Evolutionary conservation across 164 flowering plant genomes (phyloP), one percentile per base, ranked within the genome.

Genomic region (Tinospora cordifolia): DNA sequence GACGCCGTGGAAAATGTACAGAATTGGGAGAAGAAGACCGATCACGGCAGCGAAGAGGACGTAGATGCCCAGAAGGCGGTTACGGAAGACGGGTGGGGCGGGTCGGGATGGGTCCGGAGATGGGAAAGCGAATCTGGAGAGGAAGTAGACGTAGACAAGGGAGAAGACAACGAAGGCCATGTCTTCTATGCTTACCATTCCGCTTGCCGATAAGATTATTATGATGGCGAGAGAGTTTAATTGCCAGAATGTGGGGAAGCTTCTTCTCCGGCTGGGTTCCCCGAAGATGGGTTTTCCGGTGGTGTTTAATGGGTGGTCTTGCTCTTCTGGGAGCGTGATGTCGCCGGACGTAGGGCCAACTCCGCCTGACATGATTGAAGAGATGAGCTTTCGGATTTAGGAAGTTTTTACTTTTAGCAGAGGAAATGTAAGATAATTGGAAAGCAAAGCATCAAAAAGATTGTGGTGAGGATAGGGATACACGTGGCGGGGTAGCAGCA

Each of bases 1-100:
- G 19, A 92, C 63, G 3, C 91, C 94, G n/a, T 85, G 81, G 17
- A 87, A 78, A 38, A 92, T 88, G 72, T 90, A 90, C 0, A 71
- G 83, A 7, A 87, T 82, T 0, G 98, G 98, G 26, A 87, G 79
- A 1, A 82, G 51, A 0, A 92, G 77, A 3, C 98, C 93, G 66
- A 88, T 70, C 2, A 88, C 1, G 9, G 86, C 93, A 0, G 70
- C 90, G 19, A 80, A 0, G 6, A 63, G 34, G 34, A 86, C 82
- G 72, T 90, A 85, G 27, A 76, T 2, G 17, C 65, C 25, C n/a
- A 90, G 78, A 19, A 79, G 3, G 19, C 63, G 79, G 80, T 75
- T 60, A 67, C 72, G 75, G 75, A 83, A 82, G 11, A 85, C 78
- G 0, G 75, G 74, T 0, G 83, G 64, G 1, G 78, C 85, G 6